Percentiles rank a stretch among this genome's conserved stretches.
These are phyloP conservation scores for Dendrobium huoshanense DNA, from an alignment of 106 monocot genomes.

Conservation along the genomic window DNA sequence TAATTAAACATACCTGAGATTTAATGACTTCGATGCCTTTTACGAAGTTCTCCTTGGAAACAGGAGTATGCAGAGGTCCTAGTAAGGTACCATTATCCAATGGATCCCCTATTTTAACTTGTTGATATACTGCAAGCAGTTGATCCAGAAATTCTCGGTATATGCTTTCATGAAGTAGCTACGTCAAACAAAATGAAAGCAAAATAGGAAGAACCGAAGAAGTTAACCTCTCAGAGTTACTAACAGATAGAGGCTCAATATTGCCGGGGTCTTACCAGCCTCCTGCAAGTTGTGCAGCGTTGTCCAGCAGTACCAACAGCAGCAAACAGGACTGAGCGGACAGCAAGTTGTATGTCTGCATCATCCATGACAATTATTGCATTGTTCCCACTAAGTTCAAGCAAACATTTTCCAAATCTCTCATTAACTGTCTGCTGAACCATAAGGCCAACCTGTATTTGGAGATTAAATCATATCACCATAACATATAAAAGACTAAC, in stretches of 20 bases:
- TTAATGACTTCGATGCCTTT: slow-evolving; percentile 59
- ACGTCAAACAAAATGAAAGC: slow-evolving; percentile 10
- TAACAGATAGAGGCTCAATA: neutral
- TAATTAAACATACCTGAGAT: slow-evolving; percentile 46
- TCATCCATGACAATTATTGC: slow-evolving; percentile 98
- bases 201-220: neutral
- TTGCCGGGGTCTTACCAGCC: slow-evolving; percentile 47
- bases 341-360: slow-evolving; percentile 93
- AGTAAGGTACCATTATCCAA: slow-evolving; percentile 76
- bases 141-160: slow-evolving; percentile 76
- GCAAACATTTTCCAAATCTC: slow-evolving; percentile 82
- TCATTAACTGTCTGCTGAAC: slow-evolving; percentile 78
- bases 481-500: neutral
- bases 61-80: slow-evolving; percentile 84
- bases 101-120: slow-evolving; percentile 97
- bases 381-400: slow-evolving; percentile 93
- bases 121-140: slow-evolving; percentile 70
- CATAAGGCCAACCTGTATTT: slow-evolving; percentile 73
- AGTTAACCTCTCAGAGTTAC: neutral
- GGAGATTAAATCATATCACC: neutral
- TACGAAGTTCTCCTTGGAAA: slow-evolving; percentile 48
- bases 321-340: slow-evolving; percentile 92
- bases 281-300: slow-evolving; percentile 94
- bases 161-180: slow-evolving; percentile 92
- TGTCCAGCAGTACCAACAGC: slow-evolving; percentile 98